phyloP scores from a whole-genome alignment of 805 yeast genomes.

The Metschnikowia amazonensis region DNA sequence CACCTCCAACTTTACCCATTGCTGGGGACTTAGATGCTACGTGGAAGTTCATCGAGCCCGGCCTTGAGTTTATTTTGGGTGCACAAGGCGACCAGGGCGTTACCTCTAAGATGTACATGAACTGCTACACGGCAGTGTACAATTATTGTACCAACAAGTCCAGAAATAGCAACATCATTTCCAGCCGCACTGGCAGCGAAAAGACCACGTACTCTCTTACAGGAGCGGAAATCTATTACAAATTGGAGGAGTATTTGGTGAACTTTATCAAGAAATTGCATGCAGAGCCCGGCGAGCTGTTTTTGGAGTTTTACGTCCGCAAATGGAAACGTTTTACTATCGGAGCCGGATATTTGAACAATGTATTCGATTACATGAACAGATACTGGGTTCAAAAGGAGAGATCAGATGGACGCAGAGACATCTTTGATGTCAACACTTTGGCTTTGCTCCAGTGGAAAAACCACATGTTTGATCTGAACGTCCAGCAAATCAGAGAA shows the following conservation, averaged over 20 bases:
- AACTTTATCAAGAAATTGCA: slow-evolving; percentile 51
- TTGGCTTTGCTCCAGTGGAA: slow-evolving; percentile 87
- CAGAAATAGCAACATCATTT: slow-evolving; percentile 32
- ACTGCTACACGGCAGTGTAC: slow-evolving; percentile 87
- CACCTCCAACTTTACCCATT: slow-evolving; percentile 39
- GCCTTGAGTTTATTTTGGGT: slow-evolving; percentile 66
- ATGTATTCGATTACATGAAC: slow-evolving; percentile 92
- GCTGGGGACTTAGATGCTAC: slow-evolving; percentile 65
- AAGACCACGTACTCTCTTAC: slow-evolving; percentile 51
- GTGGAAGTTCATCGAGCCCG: slow-evolving; percentile 77
- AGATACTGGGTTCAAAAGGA: slow-evolving; percentile 98
- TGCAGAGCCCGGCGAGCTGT: slow-evolving; percentile 36
- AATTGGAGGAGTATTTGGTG: slow-evolving; percentile 62
- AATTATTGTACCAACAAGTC: slow-evolving; percentile 86
- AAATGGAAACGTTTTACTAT: slow-evolving; percentile 87
- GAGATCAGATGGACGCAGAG: slow-evolving; percentile 86
- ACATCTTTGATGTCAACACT: slow-evolving; percentile 87
- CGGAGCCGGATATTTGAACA: slow-evolving; percentile 88
- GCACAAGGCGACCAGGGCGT: slow-evolving; percentile 63
- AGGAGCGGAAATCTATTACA: slow-evolving; percentile 84
- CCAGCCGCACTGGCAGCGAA: slow-evolving; percentile 12
- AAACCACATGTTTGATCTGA: slow-evolving; percentile 67
- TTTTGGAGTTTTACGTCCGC: slow-evolving; percentile 36
- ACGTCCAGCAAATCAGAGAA: slow-evolving; percentile 54
- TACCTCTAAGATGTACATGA: slow-evolving; percentile 73